Evolutionary conservation across 495 filamentous ascomycete genomes (phyloP), one percentile per base, ranked within the genome.

Genomic region (Aspergillus olivimuriae): DNA sequence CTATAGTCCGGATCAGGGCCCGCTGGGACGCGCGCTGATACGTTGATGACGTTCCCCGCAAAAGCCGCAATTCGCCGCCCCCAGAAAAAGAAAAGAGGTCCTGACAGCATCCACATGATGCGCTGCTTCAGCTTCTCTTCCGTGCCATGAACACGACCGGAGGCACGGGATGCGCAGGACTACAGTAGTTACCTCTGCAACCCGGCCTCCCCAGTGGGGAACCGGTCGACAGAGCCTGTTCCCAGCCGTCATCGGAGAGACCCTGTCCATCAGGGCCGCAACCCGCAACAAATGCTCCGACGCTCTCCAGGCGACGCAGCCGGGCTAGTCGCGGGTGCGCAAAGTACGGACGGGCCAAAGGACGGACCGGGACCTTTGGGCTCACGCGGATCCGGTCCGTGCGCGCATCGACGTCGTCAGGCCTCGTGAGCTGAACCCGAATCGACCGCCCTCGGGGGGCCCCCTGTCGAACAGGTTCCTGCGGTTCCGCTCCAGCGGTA

Each of bases 71-170:
- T 53, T 51, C 56, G 56, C 56, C 56, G 56, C 56, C 50, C 45
- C 52, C 23, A 58, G n/a, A 53, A 57, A 53, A 49, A 52, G 46
- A 49, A 58, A 54, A 55, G 46, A 40, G 43, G 43, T 50, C 48
- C 48, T 53, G 46, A 56, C 53, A 56, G 55, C 48, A 58, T 55
- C 56, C 56, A 58, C 56, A 55, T 58, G 56, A 58, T 58, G 49
- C 39, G 48, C 34, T 46, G 48, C 51, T 44, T 48, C 52, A 55
- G 48, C 51, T 46, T 49, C 46, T 45, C 39, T 41, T 44, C 26
- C 37, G 39, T n/a, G n/a, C n/a, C n/a, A n/a, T n/a, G n/a, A n/a
- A n/a, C n/a, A n/a, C n/a, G n/a, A n/a, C n/a, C n/a, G n/a, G n/a
- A n/a, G n/a, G n/a, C n/a, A n/a, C n/a, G n/a, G n/a, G n/a, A n/a